Conservation (phyloP, 1,139 yeast species). For the Debaryomyces sp. region DNA sequence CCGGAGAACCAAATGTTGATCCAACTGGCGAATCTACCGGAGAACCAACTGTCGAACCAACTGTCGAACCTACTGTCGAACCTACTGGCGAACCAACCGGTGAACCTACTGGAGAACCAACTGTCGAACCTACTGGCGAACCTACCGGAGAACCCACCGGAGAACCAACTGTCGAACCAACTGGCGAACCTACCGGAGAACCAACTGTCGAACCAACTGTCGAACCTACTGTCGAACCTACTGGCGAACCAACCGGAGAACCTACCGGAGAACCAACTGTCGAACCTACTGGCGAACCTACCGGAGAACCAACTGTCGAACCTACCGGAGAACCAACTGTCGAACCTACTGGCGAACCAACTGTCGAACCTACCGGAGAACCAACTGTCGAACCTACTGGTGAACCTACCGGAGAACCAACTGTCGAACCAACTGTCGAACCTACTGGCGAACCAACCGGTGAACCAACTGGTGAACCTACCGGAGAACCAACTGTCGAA, state of each 20-base stretch:
- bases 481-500: too few species aligned
- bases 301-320: constrained; percentile 13
- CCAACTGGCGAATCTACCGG: constrained; percentile 19
- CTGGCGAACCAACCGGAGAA: too few species aligned
- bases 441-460: too few species aligned
- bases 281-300: constrained; percentile 17
- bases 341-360: constrained; percentile 20
- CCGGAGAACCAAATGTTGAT: too few species aligned
- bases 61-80: constrained; percentile 20
- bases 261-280: neutral
- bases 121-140: constrained; percentile 7
- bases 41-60: constrained; percentile 20
- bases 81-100: constrained; percentile 14
- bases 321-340: constrained; percentile 23
- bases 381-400: constrained; percentile 16
- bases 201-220: too few species aligned
- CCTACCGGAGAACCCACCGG: neutral
- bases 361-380: constrained; percentile 18
- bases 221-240: too few species aligned
- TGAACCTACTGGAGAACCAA: constrained; percentile 13
- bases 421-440: too few species aligned
- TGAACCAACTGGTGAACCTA: constrained; percentile 11
- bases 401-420: constrained; percentile 13
- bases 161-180: constrained; percentile 10
- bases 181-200: too few species aligned